phyloP scores from a whole-genome alignment of 1,284 basidiomycete species.

The Ustilago crameri region DNA sequence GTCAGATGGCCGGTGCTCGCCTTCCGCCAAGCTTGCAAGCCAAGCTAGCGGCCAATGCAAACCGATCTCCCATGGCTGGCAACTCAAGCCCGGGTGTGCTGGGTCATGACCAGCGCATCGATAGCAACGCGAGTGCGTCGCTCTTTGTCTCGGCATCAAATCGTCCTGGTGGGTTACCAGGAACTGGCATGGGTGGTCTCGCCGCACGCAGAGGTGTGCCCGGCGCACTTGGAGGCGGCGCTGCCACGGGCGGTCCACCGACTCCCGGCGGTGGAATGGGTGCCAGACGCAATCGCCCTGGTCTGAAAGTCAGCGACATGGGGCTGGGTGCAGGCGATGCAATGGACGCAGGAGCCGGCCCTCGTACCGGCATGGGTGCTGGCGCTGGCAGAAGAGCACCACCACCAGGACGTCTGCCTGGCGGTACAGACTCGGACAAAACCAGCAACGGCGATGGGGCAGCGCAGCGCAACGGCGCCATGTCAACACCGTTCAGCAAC shows the following conservation, averaged over 20 bases:
- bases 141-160: slow-evolving; percentile 42
- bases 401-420: slow-evolving; percentile 68
- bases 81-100: slow-evolving; percentile 31
- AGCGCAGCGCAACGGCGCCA: slow-evolving; percentile 60
- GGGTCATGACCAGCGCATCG: slow-evolving; percentile 55
- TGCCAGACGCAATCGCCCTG: slow-evolving; percentile 42
- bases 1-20: slow-evolving; percentile 57
- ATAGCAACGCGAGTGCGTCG: slow-evolving; percentile 52
- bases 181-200: slow-evolving; percentile 44
- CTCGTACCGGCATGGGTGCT: slow-evolving; percentile 65
- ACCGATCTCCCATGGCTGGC: slow-evolving; percentile 31
- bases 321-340: slow-evolving; percentile 29
- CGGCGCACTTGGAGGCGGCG: slow-evolving; percentile 73
- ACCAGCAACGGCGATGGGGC: slow-evolving; percentile 1
- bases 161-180: slow-evolving; percentile 27
- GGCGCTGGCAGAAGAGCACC: slow-evolving; percentile 75
- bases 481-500: slow-evolving; percentile 86
- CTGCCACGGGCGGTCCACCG: slow-evolving; percentile 65
- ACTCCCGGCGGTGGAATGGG: slow-evolving; percentile 34
- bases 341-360: slow-evolving; percentile 3
- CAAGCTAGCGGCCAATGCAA: slow-evolving; percentile 80
- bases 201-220: slow-evolving; percentile 62
- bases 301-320: slow-evolving; percentile 61
- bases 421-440: slow-evolving; percentile 61
- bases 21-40: slow-evolving; percentile 85